Percentiles rank a stretch among this genome's conserved stretches.
phyloP scores from a whole-genome alignment of 352 stramenopile genomes.

The Phytopythium ostracodes region DNA sequence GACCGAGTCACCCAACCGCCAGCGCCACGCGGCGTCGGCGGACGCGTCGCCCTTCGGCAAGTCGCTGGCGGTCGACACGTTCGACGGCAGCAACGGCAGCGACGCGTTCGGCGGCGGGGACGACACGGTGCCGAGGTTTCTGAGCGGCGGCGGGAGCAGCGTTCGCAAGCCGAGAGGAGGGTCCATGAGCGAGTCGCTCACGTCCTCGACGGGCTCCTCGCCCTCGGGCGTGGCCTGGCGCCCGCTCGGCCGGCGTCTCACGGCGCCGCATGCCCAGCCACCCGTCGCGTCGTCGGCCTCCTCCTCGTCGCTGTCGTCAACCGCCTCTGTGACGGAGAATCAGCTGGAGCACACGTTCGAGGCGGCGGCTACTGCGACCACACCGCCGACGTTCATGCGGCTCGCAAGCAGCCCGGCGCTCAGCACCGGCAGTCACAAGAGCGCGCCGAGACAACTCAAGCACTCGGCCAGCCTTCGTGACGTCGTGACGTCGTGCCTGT shows the following conservation, averaged over 20 bases:
- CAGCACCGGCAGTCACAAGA: conserved; percentile 2
- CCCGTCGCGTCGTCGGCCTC: conserved; percentile 10
- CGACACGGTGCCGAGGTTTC: not conserved
- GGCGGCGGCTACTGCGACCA: not conserved
- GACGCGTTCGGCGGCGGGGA: conserved; percentile 5
- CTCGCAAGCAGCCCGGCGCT: conserved; percentile 25
- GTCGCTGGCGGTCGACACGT: not conserved
- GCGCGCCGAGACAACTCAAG: conserved; percentile 12
- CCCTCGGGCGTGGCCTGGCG: conserved; percentile 37
- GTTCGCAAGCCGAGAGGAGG: conserved; percentile 33
- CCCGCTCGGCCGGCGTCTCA: conserved; percentile 40
- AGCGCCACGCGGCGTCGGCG: not conserved
- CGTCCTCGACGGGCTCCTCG: conserved; percentile 29
- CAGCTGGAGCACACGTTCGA: conserved; percentile 13
- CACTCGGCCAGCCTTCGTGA: conserved; percentile 41
- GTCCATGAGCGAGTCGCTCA: conserved; percentile 36
- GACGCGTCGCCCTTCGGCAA: conserved; percentile 12
- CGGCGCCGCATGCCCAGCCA: conserved; percentile 14
- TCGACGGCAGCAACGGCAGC: conserved; percentile 1
- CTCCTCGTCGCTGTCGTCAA: conserved; percentile 13
- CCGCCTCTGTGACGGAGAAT: conserved; percentile 11
- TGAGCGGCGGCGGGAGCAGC: not conserved
- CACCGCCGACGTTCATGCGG: conserved; percentile 17
- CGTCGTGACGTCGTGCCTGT: conserved; percentile 38
- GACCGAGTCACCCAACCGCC: conserved; percentile 12